phyloP scores from a whole-genome alignment of 306 rosid genomes.

The Dalbergia cochinchinensis region DNA sequence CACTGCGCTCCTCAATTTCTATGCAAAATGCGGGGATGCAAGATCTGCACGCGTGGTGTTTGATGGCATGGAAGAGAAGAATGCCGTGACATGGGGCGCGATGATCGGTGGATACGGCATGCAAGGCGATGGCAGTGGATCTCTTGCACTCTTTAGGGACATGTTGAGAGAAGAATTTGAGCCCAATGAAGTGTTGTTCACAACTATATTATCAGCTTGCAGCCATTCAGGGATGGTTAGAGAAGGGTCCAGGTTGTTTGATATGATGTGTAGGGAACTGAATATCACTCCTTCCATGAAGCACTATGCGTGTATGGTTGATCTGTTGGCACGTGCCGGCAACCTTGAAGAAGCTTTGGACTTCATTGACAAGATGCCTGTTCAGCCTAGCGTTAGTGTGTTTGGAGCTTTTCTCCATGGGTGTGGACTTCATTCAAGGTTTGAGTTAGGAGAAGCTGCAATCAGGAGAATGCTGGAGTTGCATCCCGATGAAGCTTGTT shows the following conservation, averaged over 20 bases:
- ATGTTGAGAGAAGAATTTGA: constrained; percentile 66
- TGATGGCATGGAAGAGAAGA: constrained; percentile 74
- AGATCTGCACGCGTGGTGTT: constrained; percentile 68
- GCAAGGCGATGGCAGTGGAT: constrained; percentile 74
- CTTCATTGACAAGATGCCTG: constrained; percentile 68
- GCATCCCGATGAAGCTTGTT: constrained; percentile 73
- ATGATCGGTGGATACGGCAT: constrained; percentile 85
- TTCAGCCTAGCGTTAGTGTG: constrained; percentile 68
- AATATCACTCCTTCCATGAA: constrained; percentile 72
- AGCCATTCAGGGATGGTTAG: constrained; percentile 85
- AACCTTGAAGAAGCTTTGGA: constrained; percentile 75
- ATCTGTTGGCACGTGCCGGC: constrained; percentile 77
- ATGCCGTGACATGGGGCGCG: constrained; percentile 72
- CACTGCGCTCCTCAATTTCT: constrained; percentile 76
- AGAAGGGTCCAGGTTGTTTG: constrained; percentile 71
- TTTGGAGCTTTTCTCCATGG: constrained; percentile 89
- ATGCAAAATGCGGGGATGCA: constrained; percentile 84
- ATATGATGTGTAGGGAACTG: constrained; percentile 61
- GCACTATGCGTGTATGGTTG: constrained; percentile 83
- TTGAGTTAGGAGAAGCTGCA: constrained; percentile 73
- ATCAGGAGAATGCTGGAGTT: constrained; percentile 72
- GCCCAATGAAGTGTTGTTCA: constrained; percentile 73
- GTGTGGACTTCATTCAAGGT: constrained; percentile 81
- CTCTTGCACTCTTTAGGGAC: constrained; percentile 65
- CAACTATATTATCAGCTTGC: constrained; percentile 71